A percentile compares a stretch with the other conserved stretches of the same genome.
Evolutionary conservation across 2,329 filamentous ascomycete species (phyloP).

Genomic region (Cucurbitaria berberidis): DNA sequence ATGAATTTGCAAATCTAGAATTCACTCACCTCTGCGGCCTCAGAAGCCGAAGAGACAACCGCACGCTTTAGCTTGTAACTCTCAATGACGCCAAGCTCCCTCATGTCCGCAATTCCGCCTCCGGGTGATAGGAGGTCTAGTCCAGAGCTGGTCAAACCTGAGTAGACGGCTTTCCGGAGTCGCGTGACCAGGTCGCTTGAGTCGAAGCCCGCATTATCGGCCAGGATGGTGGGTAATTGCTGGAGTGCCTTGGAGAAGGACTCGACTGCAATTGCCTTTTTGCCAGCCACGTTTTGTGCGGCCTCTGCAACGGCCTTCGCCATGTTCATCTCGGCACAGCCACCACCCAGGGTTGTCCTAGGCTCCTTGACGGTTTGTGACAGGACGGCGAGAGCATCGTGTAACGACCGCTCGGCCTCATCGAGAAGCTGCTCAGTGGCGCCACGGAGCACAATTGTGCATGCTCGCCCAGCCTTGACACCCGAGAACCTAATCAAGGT

Average conservation of each 20-base stretch:
- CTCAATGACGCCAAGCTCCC: conserved; percentile 92
- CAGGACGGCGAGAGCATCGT: conserved; percentile 93
- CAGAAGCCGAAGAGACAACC: conserved; percentile 94
- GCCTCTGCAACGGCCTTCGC: conserved; percentile 95
- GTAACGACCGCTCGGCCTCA: conserved; percentile 92
- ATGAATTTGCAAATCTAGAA: neutral
- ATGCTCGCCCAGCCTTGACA: conserved; percentile 89
- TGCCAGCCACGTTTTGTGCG: conserved; percentile 92
- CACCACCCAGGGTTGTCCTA: conserved; percentile 90
- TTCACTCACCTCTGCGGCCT: conserved; percentile 85
- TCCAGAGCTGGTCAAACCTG: conserved; percentile 89
- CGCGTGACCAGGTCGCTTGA: conserved; percentile 92
- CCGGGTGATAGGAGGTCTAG: conserved; percentile 88
- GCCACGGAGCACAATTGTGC: conserved; percentile 94
- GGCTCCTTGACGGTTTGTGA: conserved; percentile 97
- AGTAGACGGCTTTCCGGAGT: conserved; percentile 91
- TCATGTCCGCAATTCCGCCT: conserved; percentile 93
- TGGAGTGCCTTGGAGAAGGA: conserved; percentile 87
- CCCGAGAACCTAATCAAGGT: conserved; percentile 97
- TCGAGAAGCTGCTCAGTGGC: conserved; percentile 97
- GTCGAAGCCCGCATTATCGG: conserved; percentile 96
- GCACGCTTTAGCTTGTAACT: conserved; percentile 98
- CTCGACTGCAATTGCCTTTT: conserved; percentile 93
- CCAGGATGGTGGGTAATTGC: conserved; percentile 93
- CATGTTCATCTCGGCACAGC: conserved; percentile 99